These are phyloP conservation scores for Neotropicomus parvogracilis DNA, from an alignment of 1,284 basidiomycete species.

Conservation along the genomic window DNA sequence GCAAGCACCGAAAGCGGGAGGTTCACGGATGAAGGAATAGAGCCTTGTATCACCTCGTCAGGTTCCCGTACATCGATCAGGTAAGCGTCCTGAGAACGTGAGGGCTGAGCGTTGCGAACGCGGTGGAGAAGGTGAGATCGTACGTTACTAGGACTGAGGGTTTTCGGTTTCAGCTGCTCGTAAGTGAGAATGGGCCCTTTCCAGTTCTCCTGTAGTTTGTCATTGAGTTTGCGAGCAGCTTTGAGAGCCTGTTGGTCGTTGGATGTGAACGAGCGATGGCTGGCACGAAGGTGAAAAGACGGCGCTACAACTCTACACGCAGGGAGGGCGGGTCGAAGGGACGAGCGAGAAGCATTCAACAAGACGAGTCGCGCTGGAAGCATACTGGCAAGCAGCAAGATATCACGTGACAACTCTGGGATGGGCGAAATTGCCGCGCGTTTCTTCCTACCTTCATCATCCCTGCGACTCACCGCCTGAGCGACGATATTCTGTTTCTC, in stretches of 20 bases:
- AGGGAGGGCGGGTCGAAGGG: constrained; percentile 10
- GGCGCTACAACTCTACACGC: constrained; percentile 4
- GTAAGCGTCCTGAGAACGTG: constrained; percentile 60
- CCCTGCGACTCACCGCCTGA: no score
- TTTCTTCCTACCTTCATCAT: no score
- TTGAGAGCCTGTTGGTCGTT: constrained; percentile 35
- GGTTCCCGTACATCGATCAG: constrained; percentile 93
- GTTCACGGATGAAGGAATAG: constrained; percentile 94
- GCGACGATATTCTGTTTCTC: no score
- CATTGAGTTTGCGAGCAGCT: constrained; percentile 39
- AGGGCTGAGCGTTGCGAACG: constrained; percentile 2
- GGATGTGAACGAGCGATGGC: constrained; percentile 27
- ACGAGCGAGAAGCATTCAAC: constrained; percentile 13
- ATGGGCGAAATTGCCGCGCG: no score
- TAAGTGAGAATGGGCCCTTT: constrained; percentile 69
- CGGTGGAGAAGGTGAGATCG: constrained; percentile 29
- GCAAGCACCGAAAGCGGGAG: constrained; percentile 82
- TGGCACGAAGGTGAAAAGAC: constrained; percentile 12
- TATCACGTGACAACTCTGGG: constrained; percentile 17
- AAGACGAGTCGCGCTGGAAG: no score
- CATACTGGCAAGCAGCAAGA: background rate
- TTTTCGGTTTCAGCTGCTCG: constrained; percentile 80
- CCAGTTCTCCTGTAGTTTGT: constrained; percentile 66
- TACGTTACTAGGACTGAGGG: constrained; percentile 77
- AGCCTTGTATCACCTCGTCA: constrained; percentile 89